Evolutionary conservation across 169 alveolate species (phyloP).

Genomic region (Plasmodium cynomolgi): DNA sequence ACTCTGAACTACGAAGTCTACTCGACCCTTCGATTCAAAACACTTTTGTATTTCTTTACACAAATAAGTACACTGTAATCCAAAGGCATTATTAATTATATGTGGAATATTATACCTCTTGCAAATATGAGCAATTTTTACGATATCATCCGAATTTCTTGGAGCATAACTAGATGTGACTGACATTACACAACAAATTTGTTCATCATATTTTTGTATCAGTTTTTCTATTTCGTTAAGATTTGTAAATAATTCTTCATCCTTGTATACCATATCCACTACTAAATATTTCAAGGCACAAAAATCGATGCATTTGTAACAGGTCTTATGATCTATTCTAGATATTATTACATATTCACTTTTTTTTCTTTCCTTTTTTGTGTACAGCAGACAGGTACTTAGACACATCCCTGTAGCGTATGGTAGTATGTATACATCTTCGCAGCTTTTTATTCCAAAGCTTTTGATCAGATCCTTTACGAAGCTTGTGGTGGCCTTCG

Average conservation of each 20-base stretch:
- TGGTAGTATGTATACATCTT: constrained; percentile 73
- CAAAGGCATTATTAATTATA: constrained; percentile 61
- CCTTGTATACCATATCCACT: constrained; percentile 44
- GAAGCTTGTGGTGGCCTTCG: constrained; percentile 36
- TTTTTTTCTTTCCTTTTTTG: constrained; percentile 17
- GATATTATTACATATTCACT: constrained; percentile 67
- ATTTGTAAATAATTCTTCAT: constrained; percentile 64
- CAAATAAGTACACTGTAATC: constrained; percentile 60
- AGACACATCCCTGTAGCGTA: constrained; percentile 75
- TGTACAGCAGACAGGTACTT: constrained; percentile 51
- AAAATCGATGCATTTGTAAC: constrained; percentile 61
- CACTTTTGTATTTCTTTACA: constrained; percentile 72
- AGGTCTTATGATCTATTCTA: constrained; percentile 69
- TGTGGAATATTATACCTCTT: constrained; percentile 50
- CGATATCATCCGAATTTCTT: constrained; percentile 56
- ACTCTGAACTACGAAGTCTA: constrained; percentile 69
- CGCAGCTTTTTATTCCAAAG: constrained; percentile 66
- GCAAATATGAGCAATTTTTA: constrained; percentile 62
- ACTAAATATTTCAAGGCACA: constrained; percentile 52
- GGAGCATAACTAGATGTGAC: constrained; percentile 73
- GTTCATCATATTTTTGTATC: constrained; percentile 18
- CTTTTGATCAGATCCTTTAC: constrained; percentile 35
- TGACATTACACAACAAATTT: constrained; percentile 70
- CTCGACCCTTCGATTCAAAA: constrained; percentile 38
- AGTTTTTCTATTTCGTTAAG: constrained; percentile 24